Conservation (phyloP, 805 yeast species). For the Ogataea zsoltii region DNA sequence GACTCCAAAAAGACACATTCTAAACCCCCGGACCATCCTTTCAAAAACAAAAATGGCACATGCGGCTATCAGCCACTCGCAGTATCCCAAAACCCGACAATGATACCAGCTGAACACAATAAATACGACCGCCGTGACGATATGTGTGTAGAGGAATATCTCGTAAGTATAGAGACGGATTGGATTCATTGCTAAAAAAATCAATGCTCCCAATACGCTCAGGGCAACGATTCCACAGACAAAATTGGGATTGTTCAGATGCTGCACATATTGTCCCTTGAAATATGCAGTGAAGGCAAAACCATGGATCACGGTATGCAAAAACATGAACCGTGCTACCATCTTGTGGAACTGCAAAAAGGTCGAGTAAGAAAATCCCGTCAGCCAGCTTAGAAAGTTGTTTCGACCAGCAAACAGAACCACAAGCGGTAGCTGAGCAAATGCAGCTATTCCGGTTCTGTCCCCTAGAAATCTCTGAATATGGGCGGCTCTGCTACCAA, state of each 20-base stretch:
- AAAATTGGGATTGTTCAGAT: conserved; percentile 19
- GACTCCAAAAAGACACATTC: conserved; percentile 26
- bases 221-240: conserved; percentile 43
- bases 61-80: conserved; percentile 37
- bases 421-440: conserved; percentile 41
- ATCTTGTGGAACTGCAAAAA: conserved; percentile 64
- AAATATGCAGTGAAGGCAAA: conserved; percentile 31
- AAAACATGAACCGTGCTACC: conserved; percentile 49
- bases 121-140: conserved; percentile 53
- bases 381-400: conserved; percentile 42
- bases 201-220: conserved; percentile 41
- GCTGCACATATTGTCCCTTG: conserved; percentile 4
- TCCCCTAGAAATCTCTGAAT: conserved; percentile 32
- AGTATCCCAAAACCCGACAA: conserved; percentile 39
- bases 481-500: conserved; percentile 35
- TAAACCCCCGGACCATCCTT: conserved; percentile 44
- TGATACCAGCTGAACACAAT: conserved; percentile 61
- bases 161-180: conserved; percentile 62
- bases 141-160: conserved; percentile 56
- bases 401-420: conserved; percentile 51
- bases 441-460: conserved; percentile 44
- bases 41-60: conserved; percentile 54
- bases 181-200: conserved; percentile 49
- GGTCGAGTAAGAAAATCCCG: conserved; percentile 44
- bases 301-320: conserved; percentile 32